Conservation (phyloP, 225 moss, liverwort and hornwort genomes). For the Rhytidiadelphus loreus region DNA sequence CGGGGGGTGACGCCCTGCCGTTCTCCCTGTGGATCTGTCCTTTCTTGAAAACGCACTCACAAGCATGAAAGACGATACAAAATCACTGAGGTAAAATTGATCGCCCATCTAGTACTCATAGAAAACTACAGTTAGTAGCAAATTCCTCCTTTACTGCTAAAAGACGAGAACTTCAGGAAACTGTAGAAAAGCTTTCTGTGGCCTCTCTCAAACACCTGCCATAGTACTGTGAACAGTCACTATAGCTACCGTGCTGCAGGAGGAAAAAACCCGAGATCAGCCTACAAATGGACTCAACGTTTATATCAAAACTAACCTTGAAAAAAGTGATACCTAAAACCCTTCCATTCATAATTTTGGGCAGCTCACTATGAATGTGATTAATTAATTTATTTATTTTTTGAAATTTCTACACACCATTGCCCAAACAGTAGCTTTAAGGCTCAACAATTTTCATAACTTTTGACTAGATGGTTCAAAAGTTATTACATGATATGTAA, state of each 20-base stretch:
- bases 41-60: not conserved
- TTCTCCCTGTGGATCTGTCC: too few species aligned
- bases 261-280: not conserved
- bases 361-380: too few species aligned
- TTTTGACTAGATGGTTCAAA: too few species aligned
- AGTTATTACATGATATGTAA: too few species aligned
- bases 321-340: not conserved
- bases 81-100: not conserved
- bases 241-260: slow-evolving; percentile 27
- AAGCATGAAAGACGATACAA: not conserved
- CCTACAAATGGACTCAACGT: not conserved
- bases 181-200: slow-evolving; percentile 4
- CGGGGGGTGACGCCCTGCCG: too few species aligned
- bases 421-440: too few species aligned
- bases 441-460: too few species aligned
- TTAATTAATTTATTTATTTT: too few species aligned
- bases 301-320: not conserved
- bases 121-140: not conserved
- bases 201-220: slow-evolving; percentile 31
- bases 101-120: not conserved
- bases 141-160: not conserved
- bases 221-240: slow-evolving; percentile 33
- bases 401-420: too few species aligned
- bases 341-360: too few species aligned
- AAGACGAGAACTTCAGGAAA: not conserved